Evolutionary conservation across 2,329 filamentous ascomycete species (phyloP).

Genomic region (Fusarium musae): DNA sequence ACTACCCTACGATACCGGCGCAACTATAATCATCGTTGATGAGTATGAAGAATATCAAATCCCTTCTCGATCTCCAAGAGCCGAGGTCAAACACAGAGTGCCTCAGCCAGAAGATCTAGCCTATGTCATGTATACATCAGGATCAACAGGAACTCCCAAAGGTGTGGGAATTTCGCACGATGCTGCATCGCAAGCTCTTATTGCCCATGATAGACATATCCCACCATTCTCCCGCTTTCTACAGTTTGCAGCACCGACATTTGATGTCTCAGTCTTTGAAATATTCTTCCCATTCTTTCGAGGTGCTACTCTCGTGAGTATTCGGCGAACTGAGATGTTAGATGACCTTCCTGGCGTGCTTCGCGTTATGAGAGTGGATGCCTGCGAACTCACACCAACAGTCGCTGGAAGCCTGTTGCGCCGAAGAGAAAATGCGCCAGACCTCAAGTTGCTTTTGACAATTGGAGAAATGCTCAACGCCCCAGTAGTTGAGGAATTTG

Average conservation of each 20-base stretch:
- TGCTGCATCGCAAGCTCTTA: slow-evolving; percentile 82
- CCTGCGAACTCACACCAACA: slow-evolving; percentile 88
- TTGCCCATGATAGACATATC: slow-evolving; percentile 83
- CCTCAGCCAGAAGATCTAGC: slow-evolving; percentile 65
- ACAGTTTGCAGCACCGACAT: slow-evolving; percentile 91
- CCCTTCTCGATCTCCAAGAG: neutral
- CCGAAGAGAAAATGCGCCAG: slow-evolving; percentile 73
- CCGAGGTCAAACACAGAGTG: slow-evolving; percentile 23
- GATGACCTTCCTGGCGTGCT: slow-evolving; percentile 78
- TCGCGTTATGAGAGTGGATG: slow-evolving; percentile 75
- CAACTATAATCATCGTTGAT: slow-evolving; percentile 53
- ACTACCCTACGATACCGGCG: slow-evolving; percentile 49
- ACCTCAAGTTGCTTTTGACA: slow-evolving; percentile 77
- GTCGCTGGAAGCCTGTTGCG: slow-evolving; percentile 82
- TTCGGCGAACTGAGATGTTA: slow-evolving; percentile 75
- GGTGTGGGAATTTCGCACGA: slow-evolving; percentile 85
- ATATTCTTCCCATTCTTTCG: slow-evolving; percentile 89
- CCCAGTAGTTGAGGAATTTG: slow-evolving; percentile 82
- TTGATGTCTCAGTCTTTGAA: slow-evolving; percentile 95
- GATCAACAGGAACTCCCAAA: slow-evolving; percentile 89
- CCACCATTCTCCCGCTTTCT: slow-evolving; percentile 83
- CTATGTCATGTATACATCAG: slow-evolving; percentile 95
- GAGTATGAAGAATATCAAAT: slow-evolving; percentile 27
- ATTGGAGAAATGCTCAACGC: slow-evolving; percentile 93
- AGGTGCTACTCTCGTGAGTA: slow-evolving; percentile 78